Conservation (phyloP, 768 basidiomycete genomes). For the Pleurotus giganteus region DNA sequence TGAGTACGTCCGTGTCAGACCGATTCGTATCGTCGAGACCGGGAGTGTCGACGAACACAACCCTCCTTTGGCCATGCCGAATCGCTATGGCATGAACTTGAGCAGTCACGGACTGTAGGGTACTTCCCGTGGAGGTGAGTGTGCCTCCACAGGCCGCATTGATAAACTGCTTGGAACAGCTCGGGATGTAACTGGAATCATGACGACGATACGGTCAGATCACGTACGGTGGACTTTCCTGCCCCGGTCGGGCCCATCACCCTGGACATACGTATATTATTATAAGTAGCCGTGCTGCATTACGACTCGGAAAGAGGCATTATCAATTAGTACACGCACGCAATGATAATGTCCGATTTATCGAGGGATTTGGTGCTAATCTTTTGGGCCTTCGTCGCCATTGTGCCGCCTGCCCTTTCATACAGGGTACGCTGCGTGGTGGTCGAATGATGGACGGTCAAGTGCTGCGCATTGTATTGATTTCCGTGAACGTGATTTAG, state of each 20-base stretch:
- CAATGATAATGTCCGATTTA: slow-evolving; percentile 5
- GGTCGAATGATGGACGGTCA: too few relatives aligned
- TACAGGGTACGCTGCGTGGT: too few relatives aligned
- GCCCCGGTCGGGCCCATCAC: not conserved
- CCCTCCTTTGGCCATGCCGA: slow-evolving; percentile 8
- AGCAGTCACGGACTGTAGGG: slow-evolving; percentile 36
- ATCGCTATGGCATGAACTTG: slow-evolving; percentile 22
- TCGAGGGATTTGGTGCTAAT: too few relatives aligned
- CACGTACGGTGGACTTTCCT: not conserved
- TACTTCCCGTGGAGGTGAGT: slow-evolving; percentile 13
- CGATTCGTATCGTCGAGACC: slow-evolving; percentile 24
- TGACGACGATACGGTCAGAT: not conserved
- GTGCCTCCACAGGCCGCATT: slow-evolving; percentile 16
- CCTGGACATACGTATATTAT: not conserved
- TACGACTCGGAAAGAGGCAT: too few relatives aligned
- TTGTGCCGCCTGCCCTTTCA: too few relatives aligned
- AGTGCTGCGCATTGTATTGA: too few relatives aligned
- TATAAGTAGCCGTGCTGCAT: too few relatives aligned
- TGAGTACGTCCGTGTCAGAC: slow-evolving; percentile 22
- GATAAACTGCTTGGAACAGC: slow-evolving; percentile 20
- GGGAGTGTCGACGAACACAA: slow-evolving; percentile 28
- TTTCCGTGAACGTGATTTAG: too few relatives aligned
- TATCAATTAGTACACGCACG: not conserved
- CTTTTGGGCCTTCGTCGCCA: too few relatives aligned
- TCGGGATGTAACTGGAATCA: not conserved